Conservation (phyloP, 2,329 filamentous ascomycete species). For the Trichophyton benhamiae region DNA sequence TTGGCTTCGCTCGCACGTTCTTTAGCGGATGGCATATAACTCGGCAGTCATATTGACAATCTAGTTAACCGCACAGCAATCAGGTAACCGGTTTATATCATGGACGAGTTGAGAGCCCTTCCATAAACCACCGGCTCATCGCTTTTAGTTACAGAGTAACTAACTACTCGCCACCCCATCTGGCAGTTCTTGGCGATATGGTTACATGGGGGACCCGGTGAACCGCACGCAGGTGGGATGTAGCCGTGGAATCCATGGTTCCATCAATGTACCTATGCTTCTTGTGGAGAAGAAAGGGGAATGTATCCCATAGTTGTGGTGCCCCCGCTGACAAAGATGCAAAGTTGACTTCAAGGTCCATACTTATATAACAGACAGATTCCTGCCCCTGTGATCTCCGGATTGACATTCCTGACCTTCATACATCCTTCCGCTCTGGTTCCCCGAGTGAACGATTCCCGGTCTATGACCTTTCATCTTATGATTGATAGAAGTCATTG, state of each 20-base stretch:
- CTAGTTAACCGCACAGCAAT: background rate
- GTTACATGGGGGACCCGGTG: background rate
- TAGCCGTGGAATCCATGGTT: conserved; percentile 1
- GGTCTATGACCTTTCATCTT: background rate
- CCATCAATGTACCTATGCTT: background rate
- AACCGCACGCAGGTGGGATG: background rate
- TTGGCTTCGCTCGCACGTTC: background rate
- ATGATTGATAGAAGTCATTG: background rate
- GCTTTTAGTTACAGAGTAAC: background rate
- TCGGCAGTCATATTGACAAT: background rate
- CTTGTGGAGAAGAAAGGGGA: background rate
- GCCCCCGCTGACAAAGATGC: background rate
- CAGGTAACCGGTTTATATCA: background rate
- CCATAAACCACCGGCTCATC: background rate
- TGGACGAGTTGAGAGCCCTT: background rate
- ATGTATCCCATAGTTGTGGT: background rate
- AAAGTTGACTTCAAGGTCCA: background rate
- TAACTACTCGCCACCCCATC: background rate
- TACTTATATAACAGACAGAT: background rate
- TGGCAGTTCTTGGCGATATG: background rate
- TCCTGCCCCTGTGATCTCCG: background rate
- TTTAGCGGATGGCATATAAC: background rate
- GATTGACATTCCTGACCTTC: background rate
- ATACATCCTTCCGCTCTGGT: background rate
- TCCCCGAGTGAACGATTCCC: background rate